Evolutionary conservation across 2,329 filamentous ascomycete species (phyloP), one percentile per base, ranked within the genome.

Genomic region (Paecilomyces sp.): DNA sequence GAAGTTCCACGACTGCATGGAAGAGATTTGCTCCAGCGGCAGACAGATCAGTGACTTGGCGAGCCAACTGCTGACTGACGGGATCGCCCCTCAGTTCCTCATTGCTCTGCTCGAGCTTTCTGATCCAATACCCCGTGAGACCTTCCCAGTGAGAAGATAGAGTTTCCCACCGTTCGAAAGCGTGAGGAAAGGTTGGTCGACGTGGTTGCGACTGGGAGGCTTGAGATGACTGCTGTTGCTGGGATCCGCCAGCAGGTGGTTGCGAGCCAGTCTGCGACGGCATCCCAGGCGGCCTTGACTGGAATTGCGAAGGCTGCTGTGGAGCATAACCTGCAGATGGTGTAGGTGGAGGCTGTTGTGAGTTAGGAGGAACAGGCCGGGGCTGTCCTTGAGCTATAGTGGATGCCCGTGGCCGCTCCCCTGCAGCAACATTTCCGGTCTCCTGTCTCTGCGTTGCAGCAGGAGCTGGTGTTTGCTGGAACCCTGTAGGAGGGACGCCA

Each of bases 111-210:
- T 99, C 91, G 7, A 99, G 81, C 66, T 92, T 88, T 54, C 91
- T 89, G 64, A 99, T 94, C 93, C 94, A 99, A 76, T 96, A 97
- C 61, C 91, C 93, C 0, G 94, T 97, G 61, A 99, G 82, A 3
- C 94, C 94, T 74, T 99, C 94, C 94, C 94, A 99, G 68, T 97
- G 93, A 5, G 94, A 95, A 0, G 94, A 99, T 2, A 99, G 78
- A 0, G 91, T 93, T 73, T 99, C 94, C 94, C 94, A 99, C 61
- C 94, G 85, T 75, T 99, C 93, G 69, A 99, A 99, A 0, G 94
- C 94, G 75, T 97, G 94, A 0, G 94, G 94, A 65, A 99, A 97
- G 0, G 88, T 87, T 54, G 89, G 90, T 60, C 86, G 74, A 58
- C 68, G 73, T 25, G 70, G 66, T 62, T 69, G 70, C 53, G 61